These are phyloP conservation scores for Cyclotella kingstonii DNA, from an alignment of 108 stramenopile genomes.

Conservation along the genomic window DNA sequence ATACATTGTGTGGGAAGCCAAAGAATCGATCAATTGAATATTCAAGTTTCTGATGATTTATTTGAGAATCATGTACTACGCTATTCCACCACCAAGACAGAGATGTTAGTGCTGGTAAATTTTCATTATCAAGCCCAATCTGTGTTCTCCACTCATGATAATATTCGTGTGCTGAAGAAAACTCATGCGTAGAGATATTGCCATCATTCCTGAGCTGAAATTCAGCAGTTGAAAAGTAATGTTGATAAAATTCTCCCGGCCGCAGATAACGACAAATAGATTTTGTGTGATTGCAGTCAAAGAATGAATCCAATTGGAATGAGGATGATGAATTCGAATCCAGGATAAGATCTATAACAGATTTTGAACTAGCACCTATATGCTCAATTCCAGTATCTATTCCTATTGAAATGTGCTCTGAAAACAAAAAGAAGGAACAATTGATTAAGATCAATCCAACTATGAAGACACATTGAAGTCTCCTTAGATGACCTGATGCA, in stretches of 20 bases:
- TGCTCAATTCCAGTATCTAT: too few relatives aligned
- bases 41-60: background rate
- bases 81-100: constrained; percentile 18
- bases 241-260: constrained; percentile 19
- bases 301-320: constrained; percentile 3
- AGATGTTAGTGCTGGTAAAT: constrained; percentile 16
- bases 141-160: constrained; percentile 3
- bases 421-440: too few relatives aligned
- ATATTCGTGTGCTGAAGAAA: background rate
- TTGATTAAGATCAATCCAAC: too few relatives aligned
- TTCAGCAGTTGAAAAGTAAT: constrained; percentile 5
- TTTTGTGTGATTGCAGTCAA: constrained; percentile 1
- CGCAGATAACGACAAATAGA: constrained; percentile 13
- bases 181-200: background rate
- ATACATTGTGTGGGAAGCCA: constrained; percentile 3
- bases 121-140: constrained; percentile 12
- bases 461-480: too few relatives aligned
- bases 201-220: background rate
- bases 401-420: too few relatives aligned
- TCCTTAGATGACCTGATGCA: too few relatives aligned
- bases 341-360: background rate
- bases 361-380: too few relatives aligned
- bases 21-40: background rate
- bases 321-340: background rate
- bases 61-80: background rate